Percentiles rank a stretch among this genome's conserved stretches.
Evolutionary conservation across 352 stramenopile species (phyloP).

Genomic region (Globisporangium abappressorium): DNA sequence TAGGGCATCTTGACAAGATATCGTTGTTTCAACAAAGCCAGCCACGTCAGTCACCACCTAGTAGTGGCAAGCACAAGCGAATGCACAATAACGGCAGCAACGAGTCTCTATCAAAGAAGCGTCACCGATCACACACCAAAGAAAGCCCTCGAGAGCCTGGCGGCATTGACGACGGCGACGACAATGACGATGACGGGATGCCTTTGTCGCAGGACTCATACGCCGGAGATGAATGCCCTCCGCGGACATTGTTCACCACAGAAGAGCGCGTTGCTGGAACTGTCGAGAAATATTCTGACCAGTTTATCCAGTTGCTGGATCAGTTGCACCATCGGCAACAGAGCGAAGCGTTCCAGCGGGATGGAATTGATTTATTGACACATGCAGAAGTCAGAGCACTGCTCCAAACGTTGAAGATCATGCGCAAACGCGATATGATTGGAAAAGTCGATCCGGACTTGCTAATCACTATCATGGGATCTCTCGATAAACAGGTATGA

Average conservation of each 20-base stretch:
- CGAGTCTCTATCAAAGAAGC: slow-evolving; percentile 19
- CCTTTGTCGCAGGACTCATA: slow-evolving; percentile 18
- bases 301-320: slow-evolving; percentile 42
- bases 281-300: slow-evolving; percentile 65
- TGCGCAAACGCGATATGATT: slow-evolving; percentile 66
- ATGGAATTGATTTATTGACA: slow-evolving; percentile 43
- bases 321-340: slow-evolving; percentile 34
- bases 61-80: slow-evolving; percentile 14
- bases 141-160: slow-evolving; percentile 8
- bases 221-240: slow-evolving; percentile 26
- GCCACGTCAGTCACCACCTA: background rate
- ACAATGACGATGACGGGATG: slow-evolving; percentile 3
- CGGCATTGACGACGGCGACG: slow-evolving; percentile 9
- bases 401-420: slow-evolving; percentile 60
- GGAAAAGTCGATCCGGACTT: slow-evolving; percentile 49
- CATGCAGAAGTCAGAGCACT: slow-evolving; percentile 56
- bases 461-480: slow-evolving; percentile 48
- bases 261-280: slow-evolving; percentile 51
- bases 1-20: slow-evolving; percentile 13
- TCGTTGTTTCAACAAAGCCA: background rate
- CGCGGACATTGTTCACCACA: slow-evolving; percentile 42
- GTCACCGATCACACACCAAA: slow-evolving; percentile 15
- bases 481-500: slow-evolving; percentile 58
- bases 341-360: slow-evolving; percentile 23
- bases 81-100: background rate